phyloP scores from a whole-genome alignment of 768 basidiomycete species.

The Lentinula sp. region DNA sequence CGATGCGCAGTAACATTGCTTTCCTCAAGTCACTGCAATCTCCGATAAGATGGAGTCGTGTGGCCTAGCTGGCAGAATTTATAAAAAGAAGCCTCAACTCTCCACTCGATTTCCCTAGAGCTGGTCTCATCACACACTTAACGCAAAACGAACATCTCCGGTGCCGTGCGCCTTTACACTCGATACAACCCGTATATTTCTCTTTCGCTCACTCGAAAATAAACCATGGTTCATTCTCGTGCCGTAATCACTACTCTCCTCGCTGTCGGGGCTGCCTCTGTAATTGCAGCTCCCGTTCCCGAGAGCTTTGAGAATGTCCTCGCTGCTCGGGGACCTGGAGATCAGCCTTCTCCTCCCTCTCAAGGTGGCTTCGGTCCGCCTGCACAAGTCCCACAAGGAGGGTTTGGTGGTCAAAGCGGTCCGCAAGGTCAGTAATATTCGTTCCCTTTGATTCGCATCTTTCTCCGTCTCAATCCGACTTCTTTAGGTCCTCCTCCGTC shows the following conservation, averaged over 20 bases:
- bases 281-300: background rate
- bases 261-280: background rate
- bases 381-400: too few species aligned
- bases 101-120: background rate
- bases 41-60: background rate
- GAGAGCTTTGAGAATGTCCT: background rate
- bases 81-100: background rate
- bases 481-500: too few species aligned
- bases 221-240: slow-evolving; percentile 1
- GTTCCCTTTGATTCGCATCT: too few species aligned
- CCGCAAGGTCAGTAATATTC: too few species aligned
- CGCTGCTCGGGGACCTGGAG: background rate
- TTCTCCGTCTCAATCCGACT: too few species aligned
- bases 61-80: background rate
- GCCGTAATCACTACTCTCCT: background rate
- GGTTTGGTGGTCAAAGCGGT: too few species aligned
- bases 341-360: background rate
- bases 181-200: background rate
- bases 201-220: background rate
- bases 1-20: background rate
- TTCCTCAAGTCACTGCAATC: background rate
- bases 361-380: background rate
- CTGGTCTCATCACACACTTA: background rate
- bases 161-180: background rate
- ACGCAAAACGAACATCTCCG: background rate